These are phyloP conservation scores for Ailanthus altissimus DNA, from an alignment of 345 rosid species.

Conservation along the genomic window DNA sequence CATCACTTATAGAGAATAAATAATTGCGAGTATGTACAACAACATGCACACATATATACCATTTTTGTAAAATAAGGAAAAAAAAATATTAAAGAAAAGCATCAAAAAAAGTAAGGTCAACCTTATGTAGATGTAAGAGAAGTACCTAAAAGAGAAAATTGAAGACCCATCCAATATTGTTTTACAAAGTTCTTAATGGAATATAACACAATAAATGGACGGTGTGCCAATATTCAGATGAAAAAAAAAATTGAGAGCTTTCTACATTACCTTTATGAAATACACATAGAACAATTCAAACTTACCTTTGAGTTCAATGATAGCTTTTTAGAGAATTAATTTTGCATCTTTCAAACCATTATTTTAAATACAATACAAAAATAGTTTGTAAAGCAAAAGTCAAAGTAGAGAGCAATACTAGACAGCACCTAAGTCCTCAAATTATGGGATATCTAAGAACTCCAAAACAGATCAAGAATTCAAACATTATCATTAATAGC, in stretches of 20 bases:
- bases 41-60: background rate
- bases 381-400: background rate
- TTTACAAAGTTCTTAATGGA: background rate
- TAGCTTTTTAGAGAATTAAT: background rate
- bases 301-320: background rate
- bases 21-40: background rate
- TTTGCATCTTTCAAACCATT: background rate
- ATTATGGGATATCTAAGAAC: background rate
- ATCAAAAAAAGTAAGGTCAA: background rate
- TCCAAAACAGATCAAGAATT: background rate
- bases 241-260: too few relatives aligned
- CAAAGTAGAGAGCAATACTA: background rate
- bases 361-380: too few relatives aligned
- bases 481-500: background rate
- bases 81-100: background rate
- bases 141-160: background rate
- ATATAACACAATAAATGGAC: too few relatives aligned
- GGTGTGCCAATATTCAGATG: too few relatives aligned
- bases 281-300: background rate
- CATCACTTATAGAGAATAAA: background rate
- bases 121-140: background rate
- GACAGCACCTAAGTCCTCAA: background rate
- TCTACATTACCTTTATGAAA: too few relatives aligned
- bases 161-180: background rate
- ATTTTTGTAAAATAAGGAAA: background rate